These are phyloP conservation scores for Dichotomocladium elegans DNA, from an alignment of 371 early-diverging fungal species.

Conservation along the genomic window DNA sequence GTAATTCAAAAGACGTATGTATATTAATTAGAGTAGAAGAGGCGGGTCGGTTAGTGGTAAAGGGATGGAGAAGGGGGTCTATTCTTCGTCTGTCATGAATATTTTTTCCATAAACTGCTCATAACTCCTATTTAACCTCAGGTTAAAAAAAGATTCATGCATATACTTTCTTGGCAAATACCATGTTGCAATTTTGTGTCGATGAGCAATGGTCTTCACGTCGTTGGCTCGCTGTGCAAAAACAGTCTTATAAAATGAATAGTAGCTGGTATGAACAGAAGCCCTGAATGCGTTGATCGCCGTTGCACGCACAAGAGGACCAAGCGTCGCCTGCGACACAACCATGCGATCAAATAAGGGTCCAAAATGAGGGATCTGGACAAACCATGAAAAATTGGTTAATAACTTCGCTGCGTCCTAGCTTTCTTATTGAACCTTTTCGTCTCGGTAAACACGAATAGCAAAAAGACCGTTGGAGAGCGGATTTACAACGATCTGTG, in stretches of 20 bases:
- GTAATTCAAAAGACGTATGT: not conserved
- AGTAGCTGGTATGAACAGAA: slow-evolving; percentile 46
- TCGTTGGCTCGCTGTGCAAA: slow-evolving; percentile 55
- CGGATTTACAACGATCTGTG: slow-evolving; percentile 87
- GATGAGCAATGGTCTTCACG: slow-evolving; percentile 53
- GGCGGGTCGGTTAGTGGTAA: not conserved
- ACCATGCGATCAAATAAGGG: slow-evolving; percentile 83
- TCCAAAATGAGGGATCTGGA: slow-evolving; percentile 74
- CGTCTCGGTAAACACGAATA: slow-evolving; percentile 74
- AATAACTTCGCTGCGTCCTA: not conserved
- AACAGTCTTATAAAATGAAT: slow-evolving; percentile 43
- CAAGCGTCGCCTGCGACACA: slow-evolving; percentile 70
- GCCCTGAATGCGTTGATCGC: slow-evolving; percentile 72
- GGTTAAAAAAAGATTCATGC: not conserved
- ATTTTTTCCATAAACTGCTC: slow-evolving; percentile 51
- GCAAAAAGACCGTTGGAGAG: slow-evolving; percentile 64
- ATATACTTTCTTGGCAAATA: slow-evolving; percentile 7
- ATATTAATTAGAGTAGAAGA: not conserved
- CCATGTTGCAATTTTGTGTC: slow-evolving; percentile 59
- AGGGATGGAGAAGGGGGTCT: slow-evolving; percentile 6
- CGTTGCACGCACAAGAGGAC: slow-evolving; percentile 79
- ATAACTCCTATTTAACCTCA: slow-evolving; percentile 30
- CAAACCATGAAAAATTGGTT: not conserved
- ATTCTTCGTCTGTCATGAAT: slow-evolving; percentile 46
- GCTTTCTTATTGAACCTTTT: slow-evolving; percentile 35